Evolutionary conservation across 768 basidiomycete genomes (phyloP).

Genomic region (Rhodocollybia butyracea): DNA sequence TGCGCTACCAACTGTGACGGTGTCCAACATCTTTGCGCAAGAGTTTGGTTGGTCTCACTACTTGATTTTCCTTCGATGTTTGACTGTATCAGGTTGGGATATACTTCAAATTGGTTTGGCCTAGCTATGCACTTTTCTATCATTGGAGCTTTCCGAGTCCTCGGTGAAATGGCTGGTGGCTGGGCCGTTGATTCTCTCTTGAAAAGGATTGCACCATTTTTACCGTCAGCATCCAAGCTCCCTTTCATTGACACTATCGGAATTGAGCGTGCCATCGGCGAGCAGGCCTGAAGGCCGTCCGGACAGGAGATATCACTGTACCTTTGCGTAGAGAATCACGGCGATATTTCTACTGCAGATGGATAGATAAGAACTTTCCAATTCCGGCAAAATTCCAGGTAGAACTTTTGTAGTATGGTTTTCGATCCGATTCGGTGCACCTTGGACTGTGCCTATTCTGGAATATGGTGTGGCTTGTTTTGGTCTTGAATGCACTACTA

Average conservation of each 20-base stretch:
- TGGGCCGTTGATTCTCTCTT: conserved; percentile 1
- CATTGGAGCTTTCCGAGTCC: conserved; percentile 3
- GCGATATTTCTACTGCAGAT: neutral
- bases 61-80: no score
- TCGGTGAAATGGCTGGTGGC: conserved; percentile 4
- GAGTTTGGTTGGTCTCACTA: neutral
- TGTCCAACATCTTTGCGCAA: conserved; percentile 5
- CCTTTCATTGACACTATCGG: neutral
- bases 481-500: conserved; percentile 4
- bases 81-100: neutral
- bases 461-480: conserved; percentile 2
- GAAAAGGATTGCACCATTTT: neutral
- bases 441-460: conserved; percentile 5
- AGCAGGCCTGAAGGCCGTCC: neutral
- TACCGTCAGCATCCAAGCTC: neutral
- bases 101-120: conserved; percentile 1
- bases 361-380: neutral
- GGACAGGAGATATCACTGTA: conserved; percentile 6
- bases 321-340: neutral
- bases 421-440: neutral
- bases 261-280: conserved; percentile 1
- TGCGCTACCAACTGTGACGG: conserved; percentile 2
- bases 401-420: conserved; percentile 3
- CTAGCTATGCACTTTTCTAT: neutral
- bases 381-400: neutral